Percentiles rank a stretch among this genome's conserved stretches.
Conservation (phyloP, 1,284 basidiomycete species). For the Amylostereum areolatum region DNA sequence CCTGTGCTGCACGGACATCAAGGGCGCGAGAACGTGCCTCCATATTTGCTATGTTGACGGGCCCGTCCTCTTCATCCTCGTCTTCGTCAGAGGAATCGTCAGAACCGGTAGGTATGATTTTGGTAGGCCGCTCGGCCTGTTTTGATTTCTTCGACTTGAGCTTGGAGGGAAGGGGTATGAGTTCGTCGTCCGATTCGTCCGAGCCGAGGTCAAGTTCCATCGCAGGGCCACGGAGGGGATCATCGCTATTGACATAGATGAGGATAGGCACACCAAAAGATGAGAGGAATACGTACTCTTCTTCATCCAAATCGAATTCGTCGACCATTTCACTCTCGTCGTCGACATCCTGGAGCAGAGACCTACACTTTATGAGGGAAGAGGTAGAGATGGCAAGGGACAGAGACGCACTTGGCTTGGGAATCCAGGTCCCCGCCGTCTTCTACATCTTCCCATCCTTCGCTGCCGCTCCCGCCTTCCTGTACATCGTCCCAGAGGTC, state of each 20-base stretch:
- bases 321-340: slow-evolving; percentile 38
- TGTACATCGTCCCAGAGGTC: slow-evolving; percentile 21
- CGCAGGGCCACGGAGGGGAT: slow-evolving; percentile 40
- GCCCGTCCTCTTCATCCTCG: slow-evolving; percentile 45
- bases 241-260: slow-evolving; percentile 22
- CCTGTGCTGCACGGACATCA: slow-evolving; percentile 57
- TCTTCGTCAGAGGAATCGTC: slow-evolving; percentile 39
- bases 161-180: slow-evolving; percentile 25
- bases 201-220: slow-evolving; percentile 69
- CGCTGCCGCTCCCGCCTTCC: slow-evolving; percentile 27
- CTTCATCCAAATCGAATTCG: slow-evolving; percentile 40
- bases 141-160: slow-evolving; percentile 43
- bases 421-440: slow-evolving; percentile 38
- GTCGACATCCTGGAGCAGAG: slow-evolving; percentile 46
- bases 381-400: slow-evolving; percentile 2
- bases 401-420: slow-evolving; percentile 37
- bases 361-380: slow-evolving; percentile 23
- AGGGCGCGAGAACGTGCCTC: slow-evolving; percentile 70
- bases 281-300: slow-evolving; percentile 18
- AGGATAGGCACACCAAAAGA: slow-evolving; percentile 3
- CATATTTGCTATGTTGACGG: slow-evolving; percentile 69
- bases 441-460: slow-evolving; percentile 63
- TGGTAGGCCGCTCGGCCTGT: slow-evolving; percentile 39
- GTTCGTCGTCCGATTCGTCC: slow-evolving; percentile 49
- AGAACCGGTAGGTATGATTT: slow-evolving; percentile 46